Evolutionary conservation across 2,329 filamentous ascomycete species (phyloP), one percentile per base, ranked within the genome.

Genomic region (Penicillium sp.): DNA sequence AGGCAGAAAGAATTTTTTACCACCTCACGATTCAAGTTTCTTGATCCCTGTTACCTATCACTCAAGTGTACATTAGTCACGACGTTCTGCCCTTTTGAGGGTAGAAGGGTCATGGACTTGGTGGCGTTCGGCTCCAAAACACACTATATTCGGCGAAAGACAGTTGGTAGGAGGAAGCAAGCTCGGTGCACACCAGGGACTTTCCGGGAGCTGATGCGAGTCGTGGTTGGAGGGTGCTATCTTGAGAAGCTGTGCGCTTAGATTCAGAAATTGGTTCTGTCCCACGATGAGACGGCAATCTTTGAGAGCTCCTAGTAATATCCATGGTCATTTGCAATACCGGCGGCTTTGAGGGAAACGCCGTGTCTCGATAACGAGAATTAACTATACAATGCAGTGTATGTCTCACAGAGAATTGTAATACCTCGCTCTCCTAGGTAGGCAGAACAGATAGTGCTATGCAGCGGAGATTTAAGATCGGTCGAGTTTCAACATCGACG

Each of bases 401-500:
- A 55, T 58, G 64, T 68, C 54, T 59, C 45, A 67, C 64, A 57
- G 14, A 25, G 11, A n/a, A 20, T 14, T n/a, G 66, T 66, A 54
- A 61, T 39, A 68, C 66, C 57, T 25, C 25, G 51, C 41, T 51
- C 59, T 55, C 43, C 45, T 54, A 57, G n/a, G 3, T 39, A 54
- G 31, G 25, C 41, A 22, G 15, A 47, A 31, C 28, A 42, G 28
- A 52, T 50, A 15, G 47, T 47, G 54, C 22, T 35, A 63, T 55
- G 58, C 55, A 56, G 47, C 17, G 42, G 10, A 35, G 45, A 60
- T 57, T 43, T 59, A 22, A 50, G 54, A 57, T 62, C 58, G 34
- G 66, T 62, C 54, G 58, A 53, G 54, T 68, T 67, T 62, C 25
- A 67, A 67, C 58, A 51, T 48, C 12, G 54, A 60, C 58, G 59